These are phyloP conservation scores for Euryodendron excelsum DNA, from an alignment of 148 eudicot species.

Conservation along the genomic window DNA sequence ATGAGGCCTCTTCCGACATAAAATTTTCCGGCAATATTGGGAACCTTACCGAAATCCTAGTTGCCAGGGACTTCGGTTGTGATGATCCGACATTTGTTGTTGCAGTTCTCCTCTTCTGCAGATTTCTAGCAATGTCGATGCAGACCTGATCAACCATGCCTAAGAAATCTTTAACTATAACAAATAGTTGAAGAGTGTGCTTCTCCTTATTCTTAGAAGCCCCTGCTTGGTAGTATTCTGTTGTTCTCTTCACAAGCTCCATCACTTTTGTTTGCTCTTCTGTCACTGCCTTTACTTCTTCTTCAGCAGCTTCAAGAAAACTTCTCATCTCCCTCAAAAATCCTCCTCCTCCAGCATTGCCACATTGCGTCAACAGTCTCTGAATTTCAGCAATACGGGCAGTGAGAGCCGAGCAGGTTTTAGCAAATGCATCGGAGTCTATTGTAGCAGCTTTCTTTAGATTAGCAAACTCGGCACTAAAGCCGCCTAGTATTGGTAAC, in stretches of 20 bases:
- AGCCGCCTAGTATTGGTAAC: constrained; percentile 70
- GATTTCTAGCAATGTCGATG: constrained; percentile 49
- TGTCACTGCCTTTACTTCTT: constrained; percentile 41
- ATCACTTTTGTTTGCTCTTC: constrained; percentile 57
- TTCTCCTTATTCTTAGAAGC: constrained; percentile 46
- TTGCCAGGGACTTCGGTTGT: constrained; percentile 23
- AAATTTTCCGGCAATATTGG: constrained; percentile 70
- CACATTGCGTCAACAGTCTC: constrained; percentile 39
- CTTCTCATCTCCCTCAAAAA: constrained; percentile 53
- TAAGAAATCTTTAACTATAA: constrained; percentile 54
- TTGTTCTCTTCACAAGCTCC: constrained; percentile 62
- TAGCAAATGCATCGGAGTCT: constrained; percentile 46
- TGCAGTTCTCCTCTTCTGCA: constrained; percentile 50
- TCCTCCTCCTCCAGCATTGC: constrained; percentile 29
- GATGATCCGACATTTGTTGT: constrained; percentile 25
- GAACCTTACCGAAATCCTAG: constrained; percentile 57
- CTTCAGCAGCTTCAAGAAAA: constrained; percentile 55
- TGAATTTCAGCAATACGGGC: constrained; percentile 40
- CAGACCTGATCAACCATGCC: constrained; percentile 67
- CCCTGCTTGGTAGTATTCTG: constrained; percentile 75
- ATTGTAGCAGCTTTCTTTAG: constrained; percentile 70
- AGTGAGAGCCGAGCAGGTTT: constrained; percentile 27
- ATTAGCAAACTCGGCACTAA: constrained; percentile 57
- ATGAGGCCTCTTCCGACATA: constrained; percentile 62
- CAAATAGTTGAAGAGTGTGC: constrained; percentile 56